phyloP scores from a whole-genome alignment of 139 green algal species.

The Tetraselmis striata region DNA sequence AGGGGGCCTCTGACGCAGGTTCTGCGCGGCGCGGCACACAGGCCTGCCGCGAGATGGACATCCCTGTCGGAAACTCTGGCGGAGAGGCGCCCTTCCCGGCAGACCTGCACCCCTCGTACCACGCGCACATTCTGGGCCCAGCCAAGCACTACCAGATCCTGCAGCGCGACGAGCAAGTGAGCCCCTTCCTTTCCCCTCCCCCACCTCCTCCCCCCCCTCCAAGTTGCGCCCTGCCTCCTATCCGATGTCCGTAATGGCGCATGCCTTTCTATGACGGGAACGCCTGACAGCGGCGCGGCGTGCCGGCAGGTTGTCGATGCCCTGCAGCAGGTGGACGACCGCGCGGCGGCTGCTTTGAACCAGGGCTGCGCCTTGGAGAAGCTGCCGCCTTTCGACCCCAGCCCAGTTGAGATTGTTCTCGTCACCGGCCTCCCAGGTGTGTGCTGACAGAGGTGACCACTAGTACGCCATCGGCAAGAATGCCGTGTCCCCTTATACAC shows the following conservation, averaged over 20 bases:
- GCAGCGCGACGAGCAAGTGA: background rate
- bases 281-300: no score
- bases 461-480: no score
- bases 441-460: background rate
- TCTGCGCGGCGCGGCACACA: no score
- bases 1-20: no score
- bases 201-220: background rate
- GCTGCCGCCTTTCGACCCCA: no score
- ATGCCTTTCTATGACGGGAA: no score
- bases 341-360: background rate
- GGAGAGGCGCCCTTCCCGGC: background rate
- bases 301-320: background rate
- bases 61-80: background rate
- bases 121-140: background rate
- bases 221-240: background rate
- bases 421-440: background rate
- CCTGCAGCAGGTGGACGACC: background rate
- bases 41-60: background rate
- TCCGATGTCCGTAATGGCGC: no score
- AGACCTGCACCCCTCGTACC: background rate
- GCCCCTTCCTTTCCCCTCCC: background rate
- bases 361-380: background rate
- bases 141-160: background rate
- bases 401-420: background rate
- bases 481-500: no score